Evolutionary conservation across 768 basidiomycete species (phyloP).

Genomic region (Trametes elegans): DNA sequence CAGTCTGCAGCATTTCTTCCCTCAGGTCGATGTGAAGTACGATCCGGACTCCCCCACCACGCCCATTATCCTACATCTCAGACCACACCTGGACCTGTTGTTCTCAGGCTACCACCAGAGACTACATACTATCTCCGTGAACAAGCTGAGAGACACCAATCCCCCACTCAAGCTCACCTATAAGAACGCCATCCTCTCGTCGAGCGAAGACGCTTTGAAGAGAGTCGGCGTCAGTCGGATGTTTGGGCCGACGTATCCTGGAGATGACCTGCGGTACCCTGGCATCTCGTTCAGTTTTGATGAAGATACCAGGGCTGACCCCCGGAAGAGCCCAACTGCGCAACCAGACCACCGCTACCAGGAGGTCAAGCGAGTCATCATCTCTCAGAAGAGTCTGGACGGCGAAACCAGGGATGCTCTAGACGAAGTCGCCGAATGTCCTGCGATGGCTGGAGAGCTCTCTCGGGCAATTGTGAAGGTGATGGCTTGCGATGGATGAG

Average conservation of each 20-base stretch:
- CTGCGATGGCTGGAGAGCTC: conserved; percentile 71
- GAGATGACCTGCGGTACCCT: conserved; percentile 75
- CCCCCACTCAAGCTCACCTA: conserved; percentile 70
- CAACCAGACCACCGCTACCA: conserved; percentile 63
- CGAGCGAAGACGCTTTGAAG: conserved; percentile 56
- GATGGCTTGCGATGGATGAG: not conserved
- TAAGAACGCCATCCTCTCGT: conserved; percentile 61
- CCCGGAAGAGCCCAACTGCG: conserved; percentile 40
- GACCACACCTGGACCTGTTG: conserved; percentile 81
- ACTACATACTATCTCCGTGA: conserved; percentile 73
- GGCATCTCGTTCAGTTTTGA: conserved; percentile 85
- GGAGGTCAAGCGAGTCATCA: conserved; percentile 73
- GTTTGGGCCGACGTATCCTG: conserved; percentile 83
- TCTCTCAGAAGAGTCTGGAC: conserved; percentile 65
- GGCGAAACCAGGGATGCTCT: conserved; percentile 62
- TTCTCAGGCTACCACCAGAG: conserved; percentile 80
- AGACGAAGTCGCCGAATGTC: conserved; percentile 65
- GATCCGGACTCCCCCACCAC: conserved; percentile 73
- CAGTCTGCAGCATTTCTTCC: conserved; percentile 63
- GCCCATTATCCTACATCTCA: conserved; percentile 73
- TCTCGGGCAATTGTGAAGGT: conserved; percentile 69
- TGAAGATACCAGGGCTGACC: conserved; percentile 58
- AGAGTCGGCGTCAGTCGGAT: conserved; percentile 65
- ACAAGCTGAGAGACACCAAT: conserved; percentile 62
- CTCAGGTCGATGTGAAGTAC: conserved; percentile 81